Evolutionary conservation across 495 filamentous ascomycete species (phyloP).

Genomic region (Bryoglossum gracile): DNA sequence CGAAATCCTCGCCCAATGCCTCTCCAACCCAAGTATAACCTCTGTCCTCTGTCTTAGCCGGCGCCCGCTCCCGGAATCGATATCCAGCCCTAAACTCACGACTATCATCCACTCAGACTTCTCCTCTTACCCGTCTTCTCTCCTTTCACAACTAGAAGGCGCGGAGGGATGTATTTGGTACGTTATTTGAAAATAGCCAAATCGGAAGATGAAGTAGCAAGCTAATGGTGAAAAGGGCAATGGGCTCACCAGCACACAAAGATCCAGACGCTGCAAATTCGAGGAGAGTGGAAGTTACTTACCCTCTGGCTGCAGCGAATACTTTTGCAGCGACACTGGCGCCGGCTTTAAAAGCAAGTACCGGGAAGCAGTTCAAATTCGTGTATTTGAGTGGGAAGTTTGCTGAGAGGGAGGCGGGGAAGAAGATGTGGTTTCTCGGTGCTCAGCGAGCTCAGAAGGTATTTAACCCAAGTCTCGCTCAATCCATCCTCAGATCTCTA

Average conservation of each 20-base stretch:
- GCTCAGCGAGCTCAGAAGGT: slow-evolving; percentile 23
- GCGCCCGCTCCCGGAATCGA: slow-evolving; percentile 17
- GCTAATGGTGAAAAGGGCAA: too few relatives aligned
- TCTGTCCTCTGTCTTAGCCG: slow-evolving; percentile 22
- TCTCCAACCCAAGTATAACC: slow-evolving; percentile 20
- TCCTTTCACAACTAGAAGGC: slow-evolving; percentile 17
- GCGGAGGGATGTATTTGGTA: slow-evolving; percentile 26
- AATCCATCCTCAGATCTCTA: neutral
- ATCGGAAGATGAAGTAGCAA: neutral
- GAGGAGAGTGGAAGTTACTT: slow-evolving; percentile 15
- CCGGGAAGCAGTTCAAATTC: slow-evolving; percentile 23
- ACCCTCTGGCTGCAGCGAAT: slow-evolving; percentile 18
- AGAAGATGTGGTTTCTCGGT: slow-evolving; percentile 18
- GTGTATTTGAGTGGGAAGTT: slow-evolving; percentile 25
- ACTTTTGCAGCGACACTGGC: slow-evolving; percentile 11
- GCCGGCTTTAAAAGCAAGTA: slow-evolving; percentile 6
- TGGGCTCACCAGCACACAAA: slow-evolving; percentile 16
- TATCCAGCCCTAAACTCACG: slow-evolving; percentile 19
- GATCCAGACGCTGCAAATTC: neutral
- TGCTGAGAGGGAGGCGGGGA: slow-evolving; percentile 16
- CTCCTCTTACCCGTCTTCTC: slow-evolving; percentile 22
- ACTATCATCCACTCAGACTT: slow-evolving; percentile 22
- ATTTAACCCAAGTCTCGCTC: neutral
- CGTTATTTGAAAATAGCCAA: neutral
- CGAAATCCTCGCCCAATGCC: slow-evolving; percentile 19